Conservation (phyloP, 2,329 filamentous ascomycete species). For the Plectosphaerella plurivora region DNA sequence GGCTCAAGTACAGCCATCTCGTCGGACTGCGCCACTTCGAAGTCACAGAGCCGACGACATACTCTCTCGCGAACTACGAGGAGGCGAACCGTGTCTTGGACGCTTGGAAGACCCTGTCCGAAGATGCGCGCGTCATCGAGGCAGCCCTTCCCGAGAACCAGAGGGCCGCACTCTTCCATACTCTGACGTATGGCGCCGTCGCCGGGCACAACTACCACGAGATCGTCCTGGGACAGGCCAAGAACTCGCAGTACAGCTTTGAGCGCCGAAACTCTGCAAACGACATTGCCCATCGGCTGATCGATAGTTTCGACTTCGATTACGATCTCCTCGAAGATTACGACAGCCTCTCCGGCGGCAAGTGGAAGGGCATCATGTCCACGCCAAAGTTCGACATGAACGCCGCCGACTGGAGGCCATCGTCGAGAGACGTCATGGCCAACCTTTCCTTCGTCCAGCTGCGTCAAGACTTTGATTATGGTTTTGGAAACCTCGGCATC, state of each 20-base stretch:
- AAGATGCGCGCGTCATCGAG: conserved; percentile 40
- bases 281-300: conserved; percentile 31
- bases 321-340: conserved; percentile 37
- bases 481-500: conserved; percentile 44
- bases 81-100: conserved; percentile 55
- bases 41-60: conserved; percentile 52
- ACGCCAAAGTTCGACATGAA: conserved; percentile 41
- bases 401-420: conserved; percentile 19
- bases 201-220: conserved; percentile 53
- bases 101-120: conserved; percentile 46
- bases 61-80: conserved; percentile 59
- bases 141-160: conserved; percentile 32
- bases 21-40: conserved; percentile 56
- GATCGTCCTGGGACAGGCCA: conserved; percentile 43
- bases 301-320: conserved; percentile 39
- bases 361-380: conserved; percentile 48
- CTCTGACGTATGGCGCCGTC: conserved; percentile 55
- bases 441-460: conserved; percentile 43
- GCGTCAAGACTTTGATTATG: conserved; percentile 18
- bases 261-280: conserved; percentile 54
- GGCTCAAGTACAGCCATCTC: conserved; percentile 44
- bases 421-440: conserved; percentile 42
- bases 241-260: conserved; percentile 45
- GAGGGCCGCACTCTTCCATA: conserved; percentile 53
- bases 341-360: conserved; percentile 39